Evolutionary conservation across 2,329 filamentous ascomycete genomes (phyloP).

Genomic region (Aspergillus tubingensis): DNA sequence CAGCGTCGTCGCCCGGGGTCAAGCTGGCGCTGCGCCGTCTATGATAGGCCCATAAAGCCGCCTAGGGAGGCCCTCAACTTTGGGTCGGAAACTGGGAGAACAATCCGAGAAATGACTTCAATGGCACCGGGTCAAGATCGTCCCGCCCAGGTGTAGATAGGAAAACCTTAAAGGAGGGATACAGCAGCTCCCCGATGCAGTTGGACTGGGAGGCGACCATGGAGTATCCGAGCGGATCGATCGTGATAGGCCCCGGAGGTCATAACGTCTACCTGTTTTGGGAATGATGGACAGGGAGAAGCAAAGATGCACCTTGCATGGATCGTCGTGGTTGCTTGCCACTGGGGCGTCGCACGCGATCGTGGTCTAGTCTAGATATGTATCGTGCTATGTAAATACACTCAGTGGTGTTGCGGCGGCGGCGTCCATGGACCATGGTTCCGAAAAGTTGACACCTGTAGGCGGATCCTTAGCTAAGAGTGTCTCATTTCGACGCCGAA

Average conservation of each 20-base stretch:
- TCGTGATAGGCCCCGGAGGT: conserved; percentile 3
- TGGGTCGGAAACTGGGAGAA: conserved; percentile 6
- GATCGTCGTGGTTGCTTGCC: not conserved
- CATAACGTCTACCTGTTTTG: conserved; percentile 4
- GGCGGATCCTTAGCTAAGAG: not conserved
- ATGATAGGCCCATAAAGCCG: not conserved
- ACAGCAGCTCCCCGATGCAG: not conserved
- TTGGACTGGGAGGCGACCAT: conserved; percentile 2
- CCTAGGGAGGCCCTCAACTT: conserved; percentile 4
- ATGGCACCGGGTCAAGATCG: not conserved
- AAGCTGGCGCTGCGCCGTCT: not conserved
- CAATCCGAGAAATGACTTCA: conserved; percentile 1
- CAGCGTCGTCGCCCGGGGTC: not conserved
- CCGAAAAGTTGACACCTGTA: not conserved
- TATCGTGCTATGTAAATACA: not conserved
- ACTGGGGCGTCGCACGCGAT: not conserved
- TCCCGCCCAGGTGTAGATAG: not conserved
- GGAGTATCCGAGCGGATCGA: not conserved
- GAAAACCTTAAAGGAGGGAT: conserved; percentile 2
- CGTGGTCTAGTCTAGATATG: not conserved
- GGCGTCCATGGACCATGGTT: not conserved
- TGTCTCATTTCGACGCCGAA: not conserved
- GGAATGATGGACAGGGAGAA: conserved; percentile 5
- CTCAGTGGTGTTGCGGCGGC: not conserved
- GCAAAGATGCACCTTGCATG: not conserved